These are phyloP conservation scores for Lagenidium sp. DNA, from an alignment of 352 stramenopile species.

Conservation along the genomic window DNA sequence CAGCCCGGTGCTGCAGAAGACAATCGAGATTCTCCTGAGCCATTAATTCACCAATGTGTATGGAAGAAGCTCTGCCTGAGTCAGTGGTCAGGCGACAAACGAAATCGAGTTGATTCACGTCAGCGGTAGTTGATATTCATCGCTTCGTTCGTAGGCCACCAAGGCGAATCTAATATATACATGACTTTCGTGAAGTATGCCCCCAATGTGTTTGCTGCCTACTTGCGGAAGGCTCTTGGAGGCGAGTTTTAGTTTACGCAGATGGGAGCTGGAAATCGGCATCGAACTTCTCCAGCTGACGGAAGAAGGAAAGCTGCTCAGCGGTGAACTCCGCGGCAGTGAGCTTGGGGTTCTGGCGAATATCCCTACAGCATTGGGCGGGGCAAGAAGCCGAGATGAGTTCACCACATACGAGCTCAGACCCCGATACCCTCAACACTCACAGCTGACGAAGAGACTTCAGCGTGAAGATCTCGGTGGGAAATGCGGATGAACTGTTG, in stretches of 20 bases:
- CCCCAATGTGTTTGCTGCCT: background rate
- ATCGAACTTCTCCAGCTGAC: slow-evolving; percentile 3
- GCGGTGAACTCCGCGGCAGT: slow-evolving; percentile 5
- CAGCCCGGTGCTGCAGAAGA: slow-evolving; percentile 80
- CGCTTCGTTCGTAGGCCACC: no score
- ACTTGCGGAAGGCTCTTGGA: no score
- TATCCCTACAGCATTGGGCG: slow-evolving; percentile 1
- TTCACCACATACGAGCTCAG: background rate
- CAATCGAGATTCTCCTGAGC: slow-evolving; percentile 69
- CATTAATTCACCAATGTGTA: no score
- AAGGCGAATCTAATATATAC: no score
- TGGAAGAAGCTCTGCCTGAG: no score
- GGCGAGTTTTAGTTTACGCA: background rate
- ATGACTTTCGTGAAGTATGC: no score
- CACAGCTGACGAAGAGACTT: slow-evolving; percentile 5
- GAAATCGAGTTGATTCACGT: background rate
- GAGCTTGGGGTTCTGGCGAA: slow-evolving; percentile 6
- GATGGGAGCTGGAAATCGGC: slow-evolving; percentile 9
- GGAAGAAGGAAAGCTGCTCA: slow-evolving; percentile 12
- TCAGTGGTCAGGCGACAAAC: no score
- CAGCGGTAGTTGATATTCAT: no score
- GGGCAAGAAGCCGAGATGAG: background rate
- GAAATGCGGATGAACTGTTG: slow-evolving; percentile 4
- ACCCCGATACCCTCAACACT: background rate
- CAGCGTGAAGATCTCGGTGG: slow-evolving; percentile 8